Evolutionary conservation across 2,329 filamentous ascomycete genomes (phyloP).

Genomic region (Incumbomyces lentus): DNA sequence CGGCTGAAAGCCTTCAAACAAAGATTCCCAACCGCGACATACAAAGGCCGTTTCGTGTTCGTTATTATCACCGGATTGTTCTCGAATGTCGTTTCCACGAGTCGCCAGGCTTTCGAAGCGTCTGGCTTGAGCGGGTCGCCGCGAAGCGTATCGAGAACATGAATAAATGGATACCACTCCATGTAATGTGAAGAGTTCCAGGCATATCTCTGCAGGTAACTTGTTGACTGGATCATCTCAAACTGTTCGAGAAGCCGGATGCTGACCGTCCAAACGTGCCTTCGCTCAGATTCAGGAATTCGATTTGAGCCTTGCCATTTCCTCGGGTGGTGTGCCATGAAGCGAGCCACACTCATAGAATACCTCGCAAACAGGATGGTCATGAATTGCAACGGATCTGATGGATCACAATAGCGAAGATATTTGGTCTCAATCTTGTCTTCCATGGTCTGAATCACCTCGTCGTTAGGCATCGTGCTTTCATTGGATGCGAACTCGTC

Average conservation of each 20-base stretch:
- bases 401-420: constrained; percentile 27
- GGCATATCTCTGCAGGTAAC: constrained; percentile 23
- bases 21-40: constrained; percentile 25
- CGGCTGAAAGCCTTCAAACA: constrained; percentile 25
- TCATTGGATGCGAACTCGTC: neutral
- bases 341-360: constrained; percentile 18
- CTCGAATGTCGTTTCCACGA: constrained; percentile 27
- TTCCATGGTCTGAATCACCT: constrained; percentile 22
- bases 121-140: constrained; percentile 23
- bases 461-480: constrained; percentile 13
- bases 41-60: constrained; percentile 22
- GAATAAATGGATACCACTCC: constrained; percentile 29
- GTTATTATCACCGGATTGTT: constrained; percentile 23
- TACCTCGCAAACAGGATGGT: constrained; percentile 15
- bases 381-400: constrained; percentile 31
- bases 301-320: constrained; percentile 24
- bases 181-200: constrained; percentile 25
- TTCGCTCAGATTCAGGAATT: constrained; percentile 22
- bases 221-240: constrained; percentile 27
- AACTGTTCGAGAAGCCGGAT: constrained; percentile 26
- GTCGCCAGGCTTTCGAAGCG: constrained; percentile 26
- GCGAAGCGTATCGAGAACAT: constrained; percentile 28
- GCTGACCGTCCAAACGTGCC: constrained; percentile 23
- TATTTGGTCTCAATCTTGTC: constrained; percentile 25
- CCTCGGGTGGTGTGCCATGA: constrained; percentile 23